phyloP scores from a whole-genome alignment of 2,329 filamentous ascomycete species.

The Alternaria novae-zelandiae region DNA sequence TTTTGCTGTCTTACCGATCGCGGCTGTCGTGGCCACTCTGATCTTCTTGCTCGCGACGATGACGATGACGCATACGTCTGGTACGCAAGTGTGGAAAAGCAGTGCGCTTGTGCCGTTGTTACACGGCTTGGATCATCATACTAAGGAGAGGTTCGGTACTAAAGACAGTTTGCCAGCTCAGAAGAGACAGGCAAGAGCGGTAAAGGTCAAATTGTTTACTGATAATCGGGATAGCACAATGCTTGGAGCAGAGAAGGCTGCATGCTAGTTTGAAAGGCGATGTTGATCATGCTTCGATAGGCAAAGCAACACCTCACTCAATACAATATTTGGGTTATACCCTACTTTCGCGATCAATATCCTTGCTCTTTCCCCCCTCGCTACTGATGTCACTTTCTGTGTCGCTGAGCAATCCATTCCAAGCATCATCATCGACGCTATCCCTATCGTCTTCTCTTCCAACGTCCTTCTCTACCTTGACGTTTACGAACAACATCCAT shows the following conservation, averaged over 20 bases:
- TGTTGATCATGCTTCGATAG: neutral
- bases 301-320: too few species aligned
- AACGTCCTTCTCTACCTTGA: slow-evolving; percentile 34
- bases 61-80: slow-evolving; percentile 15
- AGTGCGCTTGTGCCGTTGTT: slow-evolving; percentile 17
- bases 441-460: slow-evolving; percentile 23
- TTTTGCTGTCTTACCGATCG: slow-evolving; percentile 16
- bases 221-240: slow-evolving; percentile 11
- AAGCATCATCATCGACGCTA: slow-evolving; percentile 35
- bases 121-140: slow-evolving; percentile 16
- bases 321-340: slow-evolving; percentile 7
- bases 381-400: slow-evolving; percentile 32
- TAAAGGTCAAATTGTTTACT: slow-evolving; percentile 11
- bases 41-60: slow-evolving; percentile 16
- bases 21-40: slow-evolving; percentile 11
- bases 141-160: slow-evolving; percentile 13
- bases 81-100: slow-evolving; percentile 20
- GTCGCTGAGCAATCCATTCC: slow-evolving; percentile 41
- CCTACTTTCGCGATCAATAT: slow-evolving; percentile 19
- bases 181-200: slow-evolving; percentile 13
- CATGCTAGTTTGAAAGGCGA: neutral
- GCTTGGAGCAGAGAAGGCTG: slow-evolving; percentile 5
- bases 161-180: slow-evolving; percentile 8
- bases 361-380: slow-evolving; percentile 31
- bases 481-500: slow-evolving; percentile 48